Base-by-base conservation (phyloP, 2,329 filamentous ascomycete genomes). In the Fusarium transvaalense region DNA sequence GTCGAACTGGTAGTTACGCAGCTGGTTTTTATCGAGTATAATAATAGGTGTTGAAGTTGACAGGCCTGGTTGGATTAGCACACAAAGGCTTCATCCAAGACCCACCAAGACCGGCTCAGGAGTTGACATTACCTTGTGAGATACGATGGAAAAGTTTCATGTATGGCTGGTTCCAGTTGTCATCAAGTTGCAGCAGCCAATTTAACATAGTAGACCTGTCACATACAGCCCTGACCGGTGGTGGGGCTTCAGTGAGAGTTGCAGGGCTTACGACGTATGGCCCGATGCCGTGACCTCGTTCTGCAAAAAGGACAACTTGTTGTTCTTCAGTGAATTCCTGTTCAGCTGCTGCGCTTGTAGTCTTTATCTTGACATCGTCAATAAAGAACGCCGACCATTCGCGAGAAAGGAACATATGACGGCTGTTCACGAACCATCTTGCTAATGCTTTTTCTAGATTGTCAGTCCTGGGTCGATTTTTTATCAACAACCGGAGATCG, bases 121-220 rank as follows among this genome's bases (percentile, higher is more conserved):
- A n/a, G n/a, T n/a, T 17, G 25, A 29, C 10, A 5, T 19, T 54
- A 45, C 51, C 51, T 45, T 29, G 32, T 17, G 41, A 54, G 23
- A 54, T 45, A 15, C 51, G 51, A 45, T 54, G 21, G n/a, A 54
- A 54, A 2, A 54, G 17, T n/a, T 54, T 54, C 13, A 54, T 54
- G 13, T 37, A 54, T 35, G 51, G 51, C 19, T 12, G 17, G 13
- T 10, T 7, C 13, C 8, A 8, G 23, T 54, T 54, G 7, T 25
- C 6, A 13, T 45, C 51, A 37, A 54, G 31, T 19, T 45, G 41
- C 17, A 54, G 21, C 7, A 54, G 51, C 51, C 39, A 54, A 19
- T 54, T 14, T 17, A 54, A 19, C 23, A 45, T 14, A 12, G 17
- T 21, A 19, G 21, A 54, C 21, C 51, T 45, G 13, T 54, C 5